A percentile compares a stretch with the other conserved stretches of the same genome.
These are phyloP conservation scores for Phytophthora pluvialis DNA, from an alignment of 352 stramenopile genomes.

Conservation along the genomic window DNA sequence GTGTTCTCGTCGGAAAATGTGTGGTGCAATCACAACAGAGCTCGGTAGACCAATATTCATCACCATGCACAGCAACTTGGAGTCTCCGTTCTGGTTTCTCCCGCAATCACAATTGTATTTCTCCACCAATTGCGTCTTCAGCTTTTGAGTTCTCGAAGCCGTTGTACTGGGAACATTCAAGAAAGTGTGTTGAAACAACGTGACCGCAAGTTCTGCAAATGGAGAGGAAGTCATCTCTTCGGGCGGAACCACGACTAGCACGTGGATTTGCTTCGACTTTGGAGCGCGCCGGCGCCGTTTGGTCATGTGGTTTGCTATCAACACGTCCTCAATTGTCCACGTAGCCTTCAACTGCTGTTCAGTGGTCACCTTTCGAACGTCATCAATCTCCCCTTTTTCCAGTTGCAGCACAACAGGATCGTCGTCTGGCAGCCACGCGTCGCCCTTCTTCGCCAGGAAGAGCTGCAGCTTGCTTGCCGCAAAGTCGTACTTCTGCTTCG, in stretches of 20 bases:
- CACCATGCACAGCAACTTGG: constrained; percentile 22
- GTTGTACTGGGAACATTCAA: constrained; percentile 22
- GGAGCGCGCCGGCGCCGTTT: no score
- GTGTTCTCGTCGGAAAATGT: constrained; percentile 24
- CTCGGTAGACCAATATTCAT: constrained; percentile 19
- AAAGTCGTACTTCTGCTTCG: no score
- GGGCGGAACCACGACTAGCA: not conserved
- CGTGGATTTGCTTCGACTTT: not conserved
- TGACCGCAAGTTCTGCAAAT: not conserved
- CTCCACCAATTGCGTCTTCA: constrained; percentile 15
- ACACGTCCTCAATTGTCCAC: no score
- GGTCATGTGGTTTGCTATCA: no score
- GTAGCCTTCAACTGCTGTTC: no score
- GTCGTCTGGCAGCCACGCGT: no score
- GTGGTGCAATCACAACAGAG: constrained; percentile 21
- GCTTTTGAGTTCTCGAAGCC: constrained; percentile 16
- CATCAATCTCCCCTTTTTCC: no score
- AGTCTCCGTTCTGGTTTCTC: constrained; percentile 13
- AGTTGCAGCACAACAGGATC: no score
- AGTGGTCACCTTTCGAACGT: no score
- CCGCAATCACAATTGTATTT: constrained; percentile 12
- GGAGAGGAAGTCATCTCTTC: not conserved
- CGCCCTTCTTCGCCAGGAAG: no score
- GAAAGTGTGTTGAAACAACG: constrained; percentile 8
- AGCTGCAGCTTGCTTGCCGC: no score